Percentiles rank a stretch among this genome's conserved stretches.
Conservation (phyloP, 1,284 basidiomycete genomes). For the Pisolithus thermaeus region DNA sequence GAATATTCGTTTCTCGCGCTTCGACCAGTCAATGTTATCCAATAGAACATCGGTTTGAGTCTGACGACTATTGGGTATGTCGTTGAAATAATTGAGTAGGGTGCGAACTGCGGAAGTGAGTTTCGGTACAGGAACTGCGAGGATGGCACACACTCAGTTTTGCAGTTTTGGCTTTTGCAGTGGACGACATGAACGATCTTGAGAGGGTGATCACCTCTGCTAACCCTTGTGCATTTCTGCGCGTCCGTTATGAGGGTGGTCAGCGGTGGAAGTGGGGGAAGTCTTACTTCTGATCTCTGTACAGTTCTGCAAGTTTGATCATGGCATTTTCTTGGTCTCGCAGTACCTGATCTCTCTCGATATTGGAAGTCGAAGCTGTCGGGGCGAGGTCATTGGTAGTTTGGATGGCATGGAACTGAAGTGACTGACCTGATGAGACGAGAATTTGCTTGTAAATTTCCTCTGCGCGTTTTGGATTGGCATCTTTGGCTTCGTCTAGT, state of each 20-base stretch:
- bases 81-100: conserved; percentile 83
- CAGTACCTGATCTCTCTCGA: conserved; percentile 52
- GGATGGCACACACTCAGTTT: conserved; percentile 74
- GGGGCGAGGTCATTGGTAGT: conserved; percentile 4
- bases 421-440: conserved; percentile 28
- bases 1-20: conserved; percentile 90
- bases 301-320: conserved; percentile 82
- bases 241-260: neutral
- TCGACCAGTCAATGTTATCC: conserved; percentile 94
- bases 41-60: conserved; percentile 84
- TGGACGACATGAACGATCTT: conserved; percentile 87
- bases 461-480: conserved; percentile 52
- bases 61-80: conserved; percentile 70
- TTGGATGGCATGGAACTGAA: neutral
- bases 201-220: conserved; percentile 86
- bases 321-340: conserved; percentile 85
- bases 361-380: conserved; percentile 22
- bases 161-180: conserved; percentile 97
- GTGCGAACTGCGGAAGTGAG: conserved; percentile 66
- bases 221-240: conserved; percentile 79
- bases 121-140: neutral
- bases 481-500: conserved; percentile 46
- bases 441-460: conserved; percentile 67
- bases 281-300: conserved; percentile 79
- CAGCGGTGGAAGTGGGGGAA: neutral